Evolutionary conservation across 495 filamentous ascomycete genomes (phyloP).

Genomic region (Friedmanniomyces simplex): DNA sequence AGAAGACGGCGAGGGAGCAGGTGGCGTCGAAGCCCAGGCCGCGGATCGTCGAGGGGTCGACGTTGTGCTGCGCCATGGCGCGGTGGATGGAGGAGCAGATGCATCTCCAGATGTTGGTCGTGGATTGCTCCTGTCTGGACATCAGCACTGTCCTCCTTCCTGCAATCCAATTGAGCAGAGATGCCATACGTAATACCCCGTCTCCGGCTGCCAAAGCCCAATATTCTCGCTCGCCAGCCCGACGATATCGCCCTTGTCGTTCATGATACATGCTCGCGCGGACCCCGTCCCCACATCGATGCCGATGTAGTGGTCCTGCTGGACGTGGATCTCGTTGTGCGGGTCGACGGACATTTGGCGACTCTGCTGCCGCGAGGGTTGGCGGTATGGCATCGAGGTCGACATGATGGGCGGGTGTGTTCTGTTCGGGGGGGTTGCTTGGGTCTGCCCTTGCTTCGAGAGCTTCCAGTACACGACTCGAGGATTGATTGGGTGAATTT

Average conservation of each 20-base stretch:
- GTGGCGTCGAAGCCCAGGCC: slow-evolving; percentile 97
- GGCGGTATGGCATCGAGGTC: slow-evolving; percentile 3
- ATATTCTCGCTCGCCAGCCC: slow-evolving; percentile 85
- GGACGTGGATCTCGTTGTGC: slow-evolving; percentile 44
- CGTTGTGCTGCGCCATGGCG: slow-evolving; percentile 65
- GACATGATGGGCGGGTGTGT: slow-evolving; percentile 6
- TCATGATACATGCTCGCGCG: slow-evolving; percentile 88
- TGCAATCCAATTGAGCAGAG: neutral
- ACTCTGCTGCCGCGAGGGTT: slow-evolving; percentile 31
- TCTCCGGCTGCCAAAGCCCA: slow-evolving; percentile 85
- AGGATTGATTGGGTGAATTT: too few species aligned
- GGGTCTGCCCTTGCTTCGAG: neutral
- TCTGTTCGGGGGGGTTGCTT: neutral
- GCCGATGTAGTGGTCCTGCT: slow-evolving; percentile 67
- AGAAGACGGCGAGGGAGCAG: slow-evolving; percentile 87
- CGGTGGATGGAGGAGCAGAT: slow-evolving; percentile 74
- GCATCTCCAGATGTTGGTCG: slow-evolving; percentile 85
- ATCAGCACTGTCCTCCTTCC: neutral
- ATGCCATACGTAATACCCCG: slow-evolving; percentile 66
- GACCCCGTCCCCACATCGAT: slow-evolving; percentile 96
- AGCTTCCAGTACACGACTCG: neutral
- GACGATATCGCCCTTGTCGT: slow-evolving; percentile 81
- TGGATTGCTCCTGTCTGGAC: slow-evolving; percentile 78
- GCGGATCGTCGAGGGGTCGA: slow-evolving; percentile 59
- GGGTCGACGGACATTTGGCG: slow-evolving; percentile 47